Evolutionary conservation across 1,284 basidiomycete genomes (phyloP), one percentile per base, ranked within the genome.

Genomic region (Fistulina hepatica): DNA sequence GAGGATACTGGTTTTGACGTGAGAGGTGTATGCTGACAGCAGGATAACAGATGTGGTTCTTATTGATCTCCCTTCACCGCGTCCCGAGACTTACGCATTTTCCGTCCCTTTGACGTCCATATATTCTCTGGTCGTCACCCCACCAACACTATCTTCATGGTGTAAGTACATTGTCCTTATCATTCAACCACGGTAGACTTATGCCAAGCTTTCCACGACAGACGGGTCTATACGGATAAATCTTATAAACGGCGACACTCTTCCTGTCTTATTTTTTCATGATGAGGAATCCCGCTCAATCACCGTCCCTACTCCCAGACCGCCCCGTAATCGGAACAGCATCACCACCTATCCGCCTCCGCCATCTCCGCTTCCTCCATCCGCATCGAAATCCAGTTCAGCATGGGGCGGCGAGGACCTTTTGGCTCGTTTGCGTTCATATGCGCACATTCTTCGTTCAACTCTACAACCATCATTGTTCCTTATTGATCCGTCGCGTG

Each of bases 211-310:
- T 21, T 40, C 21, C 37, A n/a, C n/a, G n/a, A 19, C 39, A 83
- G 81, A 85, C 52, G 80, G 81, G 6, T 80, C 81, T 15, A 73
- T 83, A 47, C 76, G 73, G 20, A 72, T 89, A 45, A 94, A 93
- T 54, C 74, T 97, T 26, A 82, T 81, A 38, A 93, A 83, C 45
- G 91, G 92, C 10, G 73, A 89, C 26, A 91, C 90, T 1, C 69
- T 97, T 0, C 90, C 91, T 0, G 91, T 86, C 0, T 70, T 98
- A 4, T 79, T 91, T 58, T 97, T 97, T 57, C 94, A 97, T 55
- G 94, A 97, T 52, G 93, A 97, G 48, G 92, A 95, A 56, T 91
- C 89, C 0, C 74, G 71, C 21, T 90, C 88, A 6, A 74, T 80
- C 58, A 71, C 71, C 17, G 57, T 71, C 34, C 65, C 73, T n/a